Percentiles rank a stretch among this genome's conserved stretches.
Evolutionary conservation across 805 yeast species (phyloP).

Genomic region (Lipomyces sp.): DNA sequence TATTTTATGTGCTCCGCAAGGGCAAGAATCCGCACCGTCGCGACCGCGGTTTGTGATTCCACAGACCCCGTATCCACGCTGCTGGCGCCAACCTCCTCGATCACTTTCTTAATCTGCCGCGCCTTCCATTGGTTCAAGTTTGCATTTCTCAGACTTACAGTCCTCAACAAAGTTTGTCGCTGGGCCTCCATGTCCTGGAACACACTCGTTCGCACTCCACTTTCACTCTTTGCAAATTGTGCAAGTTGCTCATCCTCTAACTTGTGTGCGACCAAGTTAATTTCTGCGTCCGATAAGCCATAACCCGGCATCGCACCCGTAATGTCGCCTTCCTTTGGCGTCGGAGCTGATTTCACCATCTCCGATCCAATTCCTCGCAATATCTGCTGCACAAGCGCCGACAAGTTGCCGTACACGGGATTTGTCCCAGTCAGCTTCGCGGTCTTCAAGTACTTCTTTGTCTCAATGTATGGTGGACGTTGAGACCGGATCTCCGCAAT

Average conservation of each 20-base stretch:
- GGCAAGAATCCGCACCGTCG: constrained; percentile 75
- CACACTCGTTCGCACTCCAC: background rate
- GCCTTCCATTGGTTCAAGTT: constrained; percentile 55
- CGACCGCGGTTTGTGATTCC: constrained; percentile 91
- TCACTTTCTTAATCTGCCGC: constrained; percentile 61
- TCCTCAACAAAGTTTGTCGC: constrained; percentile 65
- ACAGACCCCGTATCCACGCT: constrained; percentile 94
- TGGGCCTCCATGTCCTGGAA: constrained; percentile 37
- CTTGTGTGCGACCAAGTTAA: background rate
- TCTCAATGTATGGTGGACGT: constrained; percentile 21
- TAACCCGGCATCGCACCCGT: constrained; percentile 11
- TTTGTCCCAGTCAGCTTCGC: constrained; percentile 5
- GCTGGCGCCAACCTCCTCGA: constrained; percentile 72
- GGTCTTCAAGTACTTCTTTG: constrained; percentile 9
- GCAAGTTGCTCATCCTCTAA: background rate
- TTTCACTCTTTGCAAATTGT: background rate
- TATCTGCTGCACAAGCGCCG: constrained; percentile 14
- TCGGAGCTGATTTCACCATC: background rate
- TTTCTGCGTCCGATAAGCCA: constrained; percentile 7
- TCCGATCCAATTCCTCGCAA: constrained; percentile 14
- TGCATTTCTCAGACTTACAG: constrained; percentile 71
- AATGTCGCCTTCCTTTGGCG: constrained; percentile 4
- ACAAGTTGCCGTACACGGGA: constrained; percentile 21
- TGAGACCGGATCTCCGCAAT: constrained; percentile 10
- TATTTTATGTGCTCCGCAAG: constrained; percentile 69